Conservation (phyloP, 768 basidiomycete genomes). For the Mycena rebaudengoi region DNA sequence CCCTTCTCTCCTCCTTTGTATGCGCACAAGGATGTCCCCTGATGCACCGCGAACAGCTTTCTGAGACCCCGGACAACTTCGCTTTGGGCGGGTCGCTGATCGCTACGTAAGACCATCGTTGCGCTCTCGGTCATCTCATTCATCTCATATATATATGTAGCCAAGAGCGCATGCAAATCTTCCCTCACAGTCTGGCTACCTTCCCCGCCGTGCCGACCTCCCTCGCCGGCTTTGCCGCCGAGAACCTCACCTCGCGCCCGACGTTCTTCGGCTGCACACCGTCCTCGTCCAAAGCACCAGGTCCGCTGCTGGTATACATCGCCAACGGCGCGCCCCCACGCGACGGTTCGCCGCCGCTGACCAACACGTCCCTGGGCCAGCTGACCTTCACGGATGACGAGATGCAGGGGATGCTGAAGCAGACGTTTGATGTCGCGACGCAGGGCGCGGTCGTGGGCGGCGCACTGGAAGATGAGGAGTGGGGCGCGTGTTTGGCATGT, state of each 20-base stretch:
- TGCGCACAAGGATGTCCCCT: background rate
- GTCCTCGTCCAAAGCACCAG: conserved; percentile 19
- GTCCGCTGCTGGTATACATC: conserved; percentile 65
- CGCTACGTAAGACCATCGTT: conserved; percentile 25
- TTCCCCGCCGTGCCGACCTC: conserved; percentile 41
- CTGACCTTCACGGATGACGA: conserved; percentile 44
- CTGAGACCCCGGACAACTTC: conserved; percentile 11
- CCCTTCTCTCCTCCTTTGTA: conserved; percentile 19
- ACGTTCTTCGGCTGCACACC: conserved; percentile 58
- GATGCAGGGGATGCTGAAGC: conserved; percentile 54
- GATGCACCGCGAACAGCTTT: background rate
- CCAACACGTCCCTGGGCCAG: conserved; percentile 53
- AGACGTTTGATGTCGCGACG: conserved; percentile 52
- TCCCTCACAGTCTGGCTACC: conserved; percentile 35
- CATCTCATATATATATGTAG: too few species aligned
- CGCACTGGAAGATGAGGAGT: conserved; percentile 47
- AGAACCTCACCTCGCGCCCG: conserved; percentile 45
- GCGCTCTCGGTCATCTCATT: too few species aligned
- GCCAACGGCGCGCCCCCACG: conserved; percentile 59
- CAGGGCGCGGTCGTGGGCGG: conserved; percentile 47
- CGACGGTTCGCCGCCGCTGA: conserved; percentile 45
- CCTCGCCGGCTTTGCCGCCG: conserved; percentile 39
- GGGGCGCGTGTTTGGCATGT: conserved; percentile 61
- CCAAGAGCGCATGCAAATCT: conserved; percentile 29
- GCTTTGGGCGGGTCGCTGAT: conserved; percentile 26